Conservation (phyloP, 495 filamentous ascomycete genomes). For the Aspergillus cavernicola region DNA sequence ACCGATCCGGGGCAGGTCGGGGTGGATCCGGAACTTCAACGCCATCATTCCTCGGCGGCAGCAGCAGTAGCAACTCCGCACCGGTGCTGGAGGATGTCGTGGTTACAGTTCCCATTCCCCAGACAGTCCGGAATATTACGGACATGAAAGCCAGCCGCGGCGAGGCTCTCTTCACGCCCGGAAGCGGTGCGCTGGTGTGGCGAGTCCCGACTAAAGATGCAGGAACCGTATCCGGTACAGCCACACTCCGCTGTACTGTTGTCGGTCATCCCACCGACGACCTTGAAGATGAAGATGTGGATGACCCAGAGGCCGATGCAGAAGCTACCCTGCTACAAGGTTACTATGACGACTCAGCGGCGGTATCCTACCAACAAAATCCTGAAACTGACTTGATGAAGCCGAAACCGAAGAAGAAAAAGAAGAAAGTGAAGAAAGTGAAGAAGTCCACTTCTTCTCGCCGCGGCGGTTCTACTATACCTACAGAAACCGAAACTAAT, state of each 20-base stretch:
- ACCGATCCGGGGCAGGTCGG: constrained; percentile 31
- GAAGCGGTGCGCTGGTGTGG: constrained; percentile 78
- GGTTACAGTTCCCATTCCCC: constrained; percentile 78
- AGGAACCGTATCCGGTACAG: constrained; percentile 55
- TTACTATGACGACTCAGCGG: constrained; percentile 56
- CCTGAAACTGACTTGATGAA: constrained; percentile 23
- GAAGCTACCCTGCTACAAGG: constrained; percentile 44
- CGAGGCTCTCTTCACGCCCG: constrained; percentile 74
- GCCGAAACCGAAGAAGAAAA: constrained; percentile 38
- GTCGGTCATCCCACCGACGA: constrained; percentile 56
- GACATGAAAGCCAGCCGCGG: constrained; percentile 81
- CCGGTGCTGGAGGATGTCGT: constrained; percentile 76
- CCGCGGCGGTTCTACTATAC: background rate
- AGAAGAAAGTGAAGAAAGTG: constrained; percentile 35
- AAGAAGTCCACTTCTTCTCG: constrained; percentile 36
- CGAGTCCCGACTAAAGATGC: constrained; percentile 68
- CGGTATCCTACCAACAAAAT: constrained; percentile 33
- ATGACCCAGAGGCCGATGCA: constrained; percentile 39
- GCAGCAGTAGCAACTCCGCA: constrained; percentile 41
- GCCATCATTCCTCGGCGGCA: constrained; percentile 57
- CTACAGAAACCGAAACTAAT: constrained; percentile 12
- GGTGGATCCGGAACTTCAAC: constrained; percentile 52
- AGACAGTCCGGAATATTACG: constrained; percentile 76
- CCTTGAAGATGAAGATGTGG: constrained; percentile 55
- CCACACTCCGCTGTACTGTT: constrained; percentile 77